Conservation (phyloP, 2,329 filamentous ascomycete species). For the Verticillium albo-atrum region DNA sequence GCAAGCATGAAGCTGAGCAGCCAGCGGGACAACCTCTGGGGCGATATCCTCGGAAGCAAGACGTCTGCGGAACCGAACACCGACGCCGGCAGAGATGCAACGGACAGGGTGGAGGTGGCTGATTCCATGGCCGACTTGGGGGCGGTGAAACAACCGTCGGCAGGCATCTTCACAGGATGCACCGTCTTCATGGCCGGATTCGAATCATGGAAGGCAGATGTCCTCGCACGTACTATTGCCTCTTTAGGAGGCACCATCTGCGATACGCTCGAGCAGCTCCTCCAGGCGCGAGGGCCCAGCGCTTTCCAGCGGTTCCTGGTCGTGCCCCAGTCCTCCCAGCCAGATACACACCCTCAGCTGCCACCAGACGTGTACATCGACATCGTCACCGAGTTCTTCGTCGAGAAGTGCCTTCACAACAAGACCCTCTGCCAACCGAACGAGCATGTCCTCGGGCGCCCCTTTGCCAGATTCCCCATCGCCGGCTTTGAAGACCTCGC, state of each 20-base stretch:
- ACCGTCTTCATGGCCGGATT: conserved; percentile 60
- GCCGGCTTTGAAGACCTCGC: conserved; percentile 63
- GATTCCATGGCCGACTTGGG: conserved; percentile 25
- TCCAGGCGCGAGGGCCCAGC: conserved; percentile 19
- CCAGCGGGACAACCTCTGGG: conserved; percentile 84
- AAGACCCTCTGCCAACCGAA: conserved; percentile 67
- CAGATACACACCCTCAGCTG: conserved; percentile 36
- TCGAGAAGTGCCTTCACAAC: conserved; percentile 81
- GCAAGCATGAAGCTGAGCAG: conserved; percentile 78
- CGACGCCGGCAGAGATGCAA: neutral
- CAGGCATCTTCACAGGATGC: conserved; percentile 49
- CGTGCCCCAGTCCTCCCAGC: conserved; percentile 47
- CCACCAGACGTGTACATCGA: conserved; percentile 28
- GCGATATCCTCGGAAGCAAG: conserved; percentile 65
- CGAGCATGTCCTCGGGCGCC: conserved; percentile 69
- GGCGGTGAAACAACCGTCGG: conserved; percentile 8
- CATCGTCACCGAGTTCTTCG: conserved; percentile 83
- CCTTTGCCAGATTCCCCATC: conserved; percentile 69
- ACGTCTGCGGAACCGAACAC: conserved; percentile 4
- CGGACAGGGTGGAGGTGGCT: conserved; percentile 15
- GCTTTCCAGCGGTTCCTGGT: conserved; percentile 43
- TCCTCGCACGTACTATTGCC: conserved; percentile 41
- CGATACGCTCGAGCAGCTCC: conserved; percentile 35
- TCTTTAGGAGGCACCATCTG: conserved; percentile 43
- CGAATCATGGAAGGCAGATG: conserved; percentile 41